Percentiles rank a stretch among this genome's conserved stretches.
Conservation (phyloP, 2,329 filamentous ascomycete species). For the Fusarium sp. region DNA sequence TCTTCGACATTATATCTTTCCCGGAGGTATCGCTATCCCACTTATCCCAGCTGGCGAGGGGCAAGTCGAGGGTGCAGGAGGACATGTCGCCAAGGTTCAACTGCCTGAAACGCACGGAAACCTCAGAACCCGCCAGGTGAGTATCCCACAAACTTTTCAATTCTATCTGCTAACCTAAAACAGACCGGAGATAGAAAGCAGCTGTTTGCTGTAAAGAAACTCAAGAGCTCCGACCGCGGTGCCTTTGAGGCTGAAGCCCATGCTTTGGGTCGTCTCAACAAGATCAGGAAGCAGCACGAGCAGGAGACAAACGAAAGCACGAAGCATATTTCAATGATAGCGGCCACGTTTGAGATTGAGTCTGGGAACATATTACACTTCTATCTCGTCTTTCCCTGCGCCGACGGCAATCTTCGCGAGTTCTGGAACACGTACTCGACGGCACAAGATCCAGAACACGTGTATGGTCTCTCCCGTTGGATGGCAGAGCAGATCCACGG, state of each 20-base stretch:
- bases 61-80: neutral
- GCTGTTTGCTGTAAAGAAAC: neutral
- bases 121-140: constrained; percentile 1
- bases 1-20: constrained; percentile 8
- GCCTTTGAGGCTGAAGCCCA: neutral
- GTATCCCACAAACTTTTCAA: neutral
- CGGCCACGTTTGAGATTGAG: constrained; percentile 10
- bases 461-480: neutral
- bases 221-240: neutral
- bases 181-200: neutral
- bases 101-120: neutral
- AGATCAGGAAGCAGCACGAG: neutral
- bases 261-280: neutral
- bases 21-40: neutral
- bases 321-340: neutral
- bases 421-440: constrained; percentile 1
- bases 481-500: neutral
- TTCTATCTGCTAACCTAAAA: neutral
- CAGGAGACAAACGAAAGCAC: neutral
- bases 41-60: neutral
- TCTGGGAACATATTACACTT: neutral
- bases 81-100: neutral
- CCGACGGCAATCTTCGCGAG: constrained; percentile 1
- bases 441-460: neutral
- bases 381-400: constrained; percentile 15